Conservation (phyloP, 805 yeast genomes). For the Lipomyces orientalis region DNA sequence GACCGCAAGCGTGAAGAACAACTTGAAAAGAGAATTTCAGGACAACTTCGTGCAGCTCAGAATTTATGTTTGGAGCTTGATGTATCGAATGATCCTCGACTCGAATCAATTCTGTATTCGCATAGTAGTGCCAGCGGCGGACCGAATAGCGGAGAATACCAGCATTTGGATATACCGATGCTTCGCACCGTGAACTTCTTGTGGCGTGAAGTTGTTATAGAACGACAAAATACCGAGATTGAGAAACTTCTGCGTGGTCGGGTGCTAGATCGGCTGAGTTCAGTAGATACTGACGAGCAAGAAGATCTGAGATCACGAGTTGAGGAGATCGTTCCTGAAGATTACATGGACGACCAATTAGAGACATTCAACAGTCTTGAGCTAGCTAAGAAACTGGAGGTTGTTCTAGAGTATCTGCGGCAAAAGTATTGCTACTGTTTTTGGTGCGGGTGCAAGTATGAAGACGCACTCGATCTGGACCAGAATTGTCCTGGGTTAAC, state of each 20-base stretch:
- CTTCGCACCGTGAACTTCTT: constrained; percentile 23
- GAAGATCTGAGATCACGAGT: constrained; percentile 10
- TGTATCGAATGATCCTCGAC: constrained; percentile 15
- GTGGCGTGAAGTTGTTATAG: constrained; percentile 32
- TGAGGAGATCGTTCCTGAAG: constrained; percentile 16
- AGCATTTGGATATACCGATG: constrained; percentile 7
- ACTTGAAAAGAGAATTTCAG: constrained; percentile 31
- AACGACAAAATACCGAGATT: background rate
- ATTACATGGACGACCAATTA: constrained; percentile 42
- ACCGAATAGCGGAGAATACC: background rate
- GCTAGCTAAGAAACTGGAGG: constrained; percentile 43
- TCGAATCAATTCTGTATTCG: constrained; percentile 23
- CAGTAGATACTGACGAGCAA: background rate
- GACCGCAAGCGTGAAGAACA: constrained; percentile 14
- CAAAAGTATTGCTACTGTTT: constrained; percentile 53
- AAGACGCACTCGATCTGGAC: constrained; percentile 48
- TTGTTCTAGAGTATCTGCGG: constrained; percentile 51
- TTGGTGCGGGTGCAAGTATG: constrained; percentile 56
- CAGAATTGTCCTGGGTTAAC: constrained; percentile 57
- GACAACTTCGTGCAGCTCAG: constrained; percentile 34
- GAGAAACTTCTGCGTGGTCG: constrained; percentile 16
- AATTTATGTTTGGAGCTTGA: constrained; percentile 33
- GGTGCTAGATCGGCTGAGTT: constrained; percentile 26
- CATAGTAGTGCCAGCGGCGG: background rate
- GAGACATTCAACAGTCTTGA: constrained; percentile 43